Conservation (phyloP, 176 grass and related monocot species). For the Aegilops bicornis region DNA sequence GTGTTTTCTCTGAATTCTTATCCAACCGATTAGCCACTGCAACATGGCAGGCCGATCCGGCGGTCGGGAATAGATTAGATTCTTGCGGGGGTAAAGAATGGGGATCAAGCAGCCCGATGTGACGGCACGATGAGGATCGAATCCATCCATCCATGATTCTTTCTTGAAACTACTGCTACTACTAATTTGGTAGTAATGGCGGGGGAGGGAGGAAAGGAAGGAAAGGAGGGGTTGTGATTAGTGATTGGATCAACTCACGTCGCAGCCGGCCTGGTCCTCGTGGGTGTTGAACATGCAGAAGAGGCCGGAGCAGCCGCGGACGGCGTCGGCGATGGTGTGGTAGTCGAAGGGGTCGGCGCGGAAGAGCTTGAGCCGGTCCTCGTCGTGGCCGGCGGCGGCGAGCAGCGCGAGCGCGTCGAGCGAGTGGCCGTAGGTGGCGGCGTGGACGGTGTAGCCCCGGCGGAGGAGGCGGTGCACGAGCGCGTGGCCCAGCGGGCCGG, state of each 20-base stretch:
- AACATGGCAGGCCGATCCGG: not conserved
- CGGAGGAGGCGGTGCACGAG: slow-evolving; percentile 79
- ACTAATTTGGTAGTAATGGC: not conserved
- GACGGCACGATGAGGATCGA: not conserved
- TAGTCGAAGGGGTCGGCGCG: slow-evolving; percentile 81
- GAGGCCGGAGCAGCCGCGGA: slow-evolving; percentile 75
- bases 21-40: not conserved
- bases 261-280: slow-evolving; percentile 54
- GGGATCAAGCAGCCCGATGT: not conserved
- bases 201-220: rapidly evolving
- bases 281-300: slow-evolving; percentile 85
- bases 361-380: slow-evolving; percentile 67
- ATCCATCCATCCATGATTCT: not conserved
- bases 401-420: not conserved
- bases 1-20: not conserved
- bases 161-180: not conserved
- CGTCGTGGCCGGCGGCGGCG: not conserved
- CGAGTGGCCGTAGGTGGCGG: slow-evolving; percentile 40
- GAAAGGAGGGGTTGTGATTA: not conserved
- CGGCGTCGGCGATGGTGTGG: slow-evolving; percentile 87
- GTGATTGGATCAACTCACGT: slow-evolving; percentile 36
- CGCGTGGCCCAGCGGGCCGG: slow-evolving; percentile 47
- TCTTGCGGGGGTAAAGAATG: too few relatives aligned
- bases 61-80: not conserved
- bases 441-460: slow-evolving; percentile 88